Percentiles rank a stretch among this genome's conserved stretches.
phyloP scores from a whole-genome alignment of 2,329 filamentous ascomycete species.

The Fusarium odoratissimum region DNA sequence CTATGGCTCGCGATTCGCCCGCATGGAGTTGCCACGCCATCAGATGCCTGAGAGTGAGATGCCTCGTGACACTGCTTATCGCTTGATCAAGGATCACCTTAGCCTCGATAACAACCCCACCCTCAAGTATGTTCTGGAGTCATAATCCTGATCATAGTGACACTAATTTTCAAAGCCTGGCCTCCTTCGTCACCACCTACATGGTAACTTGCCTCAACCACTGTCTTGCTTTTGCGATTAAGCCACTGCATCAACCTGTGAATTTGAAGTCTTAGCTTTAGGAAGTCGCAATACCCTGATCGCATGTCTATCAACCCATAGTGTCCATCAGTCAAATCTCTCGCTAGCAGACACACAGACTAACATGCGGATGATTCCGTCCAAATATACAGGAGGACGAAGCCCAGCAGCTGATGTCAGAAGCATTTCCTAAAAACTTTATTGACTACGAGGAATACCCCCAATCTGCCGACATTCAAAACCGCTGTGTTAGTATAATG shows the following conservation, averaged over 20 bases:
- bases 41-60: slow-evolving; percentile 92
- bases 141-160: not conserved
- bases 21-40: slow-evolving; percentile 79
- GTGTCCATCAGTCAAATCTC: not conserved
- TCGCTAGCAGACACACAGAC: slow-evolving; percentile 9
- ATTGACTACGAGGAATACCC: slow-evolving; percentile 90
- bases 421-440: slow-evolving; percentile 94
- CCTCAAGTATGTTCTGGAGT: slow-evolving; percentile 70
- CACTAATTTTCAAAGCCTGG: slow-evolving; percentile 67
- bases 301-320: not conserved
- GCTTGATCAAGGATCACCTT: slow-evolving; percentile 95
- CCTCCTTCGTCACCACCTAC: slow-evolving; percentile 94
- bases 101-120: slow-evolving; percentile 92
- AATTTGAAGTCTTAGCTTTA: slow-evolving; percentile 22
- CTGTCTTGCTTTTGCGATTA: not conserved
- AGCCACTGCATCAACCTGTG: not conserved
- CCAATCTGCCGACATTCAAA: slow-evolving; percentile 86
- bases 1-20: slow-evolving; percentile 88
- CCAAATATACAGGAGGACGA: slow-evolving; percentile 79
- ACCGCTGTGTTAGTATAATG: slow-evolving; percentile 92
- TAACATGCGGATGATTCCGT: slow-evolving; percentile 10
- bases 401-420: slow-evolving; percentile 93
- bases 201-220: slow-evolving; percentile 70
- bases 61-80: slow-evolving; percentile 92
- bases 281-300: not conserved